Evolutionary conservation across 352 stramenopile genomes (phyloP).

Genomic region (Phytophthora hybrid): DNA sequence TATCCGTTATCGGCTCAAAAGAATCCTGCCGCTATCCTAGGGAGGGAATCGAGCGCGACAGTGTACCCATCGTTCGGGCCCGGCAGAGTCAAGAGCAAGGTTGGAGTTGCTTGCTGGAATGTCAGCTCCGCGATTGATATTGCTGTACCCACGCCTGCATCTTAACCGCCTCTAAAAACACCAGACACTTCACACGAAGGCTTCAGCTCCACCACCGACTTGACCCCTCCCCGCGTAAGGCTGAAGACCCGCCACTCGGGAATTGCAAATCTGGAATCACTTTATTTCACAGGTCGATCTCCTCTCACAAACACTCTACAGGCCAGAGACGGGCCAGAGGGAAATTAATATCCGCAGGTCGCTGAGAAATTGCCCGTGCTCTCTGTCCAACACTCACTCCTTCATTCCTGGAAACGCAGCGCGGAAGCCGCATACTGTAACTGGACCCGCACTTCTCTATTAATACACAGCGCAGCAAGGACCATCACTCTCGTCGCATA

Average conservation of each 20-base stretch:
- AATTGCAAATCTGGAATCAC: too few relatives aligned
- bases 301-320: slow-evolving; percentile 1
- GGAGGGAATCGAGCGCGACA: background rate
- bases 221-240: too few relatives aligned
- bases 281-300: background rate
- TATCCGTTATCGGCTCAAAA: too few relatives aligned
- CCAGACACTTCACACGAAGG: too few relatives aligned
- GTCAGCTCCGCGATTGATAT: too few relatives aligned
- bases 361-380: slow-evolving; percentile 22
- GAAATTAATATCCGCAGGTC: background rate
- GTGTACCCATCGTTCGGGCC: background rate
- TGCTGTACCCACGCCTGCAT: too few relatives aligned
- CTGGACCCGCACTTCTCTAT: background rate
- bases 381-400: slow-evolving; percentile 26
- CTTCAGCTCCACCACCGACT: too few relatives aligned
- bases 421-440: slow-evolving; percentile 1
- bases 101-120: too few relatives aligned
- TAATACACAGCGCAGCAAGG: slow-evolving; percentile 4
- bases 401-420: slow-evolving; percentile 31
- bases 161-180: too few relatives aligned
- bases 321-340: slow-evolving; percentile 12
- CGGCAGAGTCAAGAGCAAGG: background rate
- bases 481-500: slow-evolving; percentile 4
- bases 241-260: too few relatives aligned
- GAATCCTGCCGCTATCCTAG: too few relatives aligned